Evolutionary conservation across 78 protist species (phyloP), one percentile per base, ranked within the genome.

Genomic region (Pelomyxa schiedti): DNA sequence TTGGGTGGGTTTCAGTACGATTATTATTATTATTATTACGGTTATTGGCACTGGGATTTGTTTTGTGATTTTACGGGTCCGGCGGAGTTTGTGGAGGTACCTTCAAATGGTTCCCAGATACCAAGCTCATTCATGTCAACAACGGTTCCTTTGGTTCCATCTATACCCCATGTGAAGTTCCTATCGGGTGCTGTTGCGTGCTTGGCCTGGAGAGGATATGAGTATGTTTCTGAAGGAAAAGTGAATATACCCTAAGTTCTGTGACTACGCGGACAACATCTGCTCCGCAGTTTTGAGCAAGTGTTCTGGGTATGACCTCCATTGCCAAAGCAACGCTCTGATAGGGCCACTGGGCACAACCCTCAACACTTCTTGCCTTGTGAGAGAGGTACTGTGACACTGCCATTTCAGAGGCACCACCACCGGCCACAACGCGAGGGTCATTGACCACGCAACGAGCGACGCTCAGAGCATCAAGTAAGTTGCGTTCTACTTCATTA

Each of bases 201-300:
- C 86, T 86, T 86, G 9, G 98, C 95, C n/a, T 75, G 65, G 76
- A 63, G 2, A 28, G 64, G n/a, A 9, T 80, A 22, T 3, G 32
- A 74, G 30, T 39, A n/a, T 30, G 38, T 1, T 4, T 74, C 47
- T 53, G 36, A 2, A 9, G 5, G 7, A 42, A 2, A 42, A 8
- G 41, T 4, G 3, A 9, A 47, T 66, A 39, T 42, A 76, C 81
- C 4, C 99, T 76, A 42, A 98, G 94, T 73, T 92, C 94, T 6
- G 99, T 98, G n/a, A 96, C 38, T 28, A 82, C 32, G 32, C 96
- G 90, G 42, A 97, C 84, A 64, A 90, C 91, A 35, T 90, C 84
- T 36, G 90, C 95, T 37, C 99, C 99, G 76, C 99, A 97, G 90
- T 98, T 98, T 78, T 93, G 90, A 39, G 88, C 90, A n/a, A 98